These are phyloP conservation scores for Picocystis sp. DNA, from an alignment of 163 green algal species.

Conservation along the genomic window DNA sequence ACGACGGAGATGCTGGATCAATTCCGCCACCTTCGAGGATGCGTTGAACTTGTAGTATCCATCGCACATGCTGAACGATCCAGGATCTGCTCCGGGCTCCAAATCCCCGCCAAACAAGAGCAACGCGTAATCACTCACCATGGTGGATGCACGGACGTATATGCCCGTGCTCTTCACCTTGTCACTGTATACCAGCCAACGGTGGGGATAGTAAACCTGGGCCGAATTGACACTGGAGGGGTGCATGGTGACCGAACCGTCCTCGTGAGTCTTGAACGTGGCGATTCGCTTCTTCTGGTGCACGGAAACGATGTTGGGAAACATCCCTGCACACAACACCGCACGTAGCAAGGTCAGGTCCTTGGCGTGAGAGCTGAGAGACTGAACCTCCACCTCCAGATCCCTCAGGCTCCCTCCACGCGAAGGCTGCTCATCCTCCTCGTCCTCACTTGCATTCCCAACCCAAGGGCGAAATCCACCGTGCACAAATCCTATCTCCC, in stretches of 20 bases:
- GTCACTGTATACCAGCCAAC: conserved; percentile 17
- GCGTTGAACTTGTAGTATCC: too few species aligned
- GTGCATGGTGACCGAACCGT: conserved; percentile 19
- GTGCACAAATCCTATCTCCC: conserved; percentile 21
- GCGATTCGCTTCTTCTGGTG: conserved; percentile 4
- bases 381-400: neutral
- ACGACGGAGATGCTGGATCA: too few species aligned
- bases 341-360: conserved; percentile 33
- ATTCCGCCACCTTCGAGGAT: too few species aligned
- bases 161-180: conserved; percentile 21
- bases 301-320: conserved; percentile 12
- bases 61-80: too few species aligned
- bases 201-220: conserved; percentile 16
- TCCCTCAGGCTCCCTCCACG: neutral
- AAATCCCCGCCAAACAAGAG: conserved; percentile 24
- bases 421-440: neutral
- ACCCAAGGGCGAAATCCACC: neutral
- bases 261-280: conserved; percentile 19
- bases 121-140: conserved; percentile 23
- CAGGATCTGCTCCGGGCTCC: too few species aligned
- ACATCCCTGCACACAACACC: conserved; percentile 37
- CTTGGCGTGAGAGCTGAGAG: conserved; percentile 5
- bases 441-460: neutral
- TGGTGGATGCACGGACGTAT: conserved; percentile 13
- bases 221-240: conserved; percentile 16